phyloP scores from a whole-genome alignment of 2,329 filamentous ascomycete genomes.

The Alternaria arbusti region DNA sequence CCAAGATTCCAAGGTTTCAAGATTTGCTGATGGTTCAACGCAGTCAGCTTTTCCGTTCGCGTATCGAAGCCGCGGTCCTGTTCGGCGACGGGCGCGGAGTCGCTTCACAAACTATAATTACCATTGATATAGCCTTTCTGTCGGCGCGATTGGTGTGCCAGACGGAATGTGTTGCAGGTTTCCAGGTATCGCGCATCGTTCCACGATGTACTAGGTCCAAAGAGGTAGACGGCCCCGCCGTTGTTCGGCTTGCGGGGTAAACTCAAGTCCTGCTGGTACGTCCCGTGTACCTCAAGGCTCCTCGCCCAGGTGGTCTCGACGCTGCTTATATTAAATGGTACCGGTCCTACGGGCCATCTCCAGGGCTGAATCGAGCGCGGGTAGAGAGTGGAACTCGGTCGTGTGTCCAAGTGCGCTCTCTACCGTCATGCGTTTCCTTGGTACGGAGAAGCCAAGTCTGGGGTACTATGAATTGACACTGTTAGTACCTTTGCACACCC shows the following conservation, averaged over 20 bases:
- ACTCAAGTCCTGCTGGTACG: neutral
- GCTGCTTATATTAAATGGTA: conserved; percentile 1
- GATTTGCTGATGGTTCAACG: neutral
- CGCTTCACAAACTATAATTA: neutral
- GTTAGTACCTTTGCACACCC: neutral
- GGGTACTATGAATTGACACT: conserved; percentile 8
- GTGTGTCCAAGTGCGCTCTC: neutral
- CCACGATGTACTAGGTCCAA: conserved; percentile 7
- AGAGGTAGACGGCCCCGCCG: neutral
- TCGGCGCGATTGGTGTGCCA: conserved; percentile 1
- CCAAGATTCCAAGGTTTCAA: neutral
- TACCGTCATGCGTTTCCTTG: neutral
- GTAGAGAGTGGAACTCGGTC: neutral
- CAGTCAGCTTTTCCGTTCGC: conserved; percentile 8
- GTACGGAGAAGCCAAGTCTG: conserved; percentile 3
- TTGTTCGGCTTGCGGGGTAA: conserved; percentile 5
- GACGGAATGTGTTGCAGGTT: neutral
- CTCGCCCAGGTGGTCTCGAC: neutral
- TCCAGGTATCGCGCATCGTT: conserved; percentile 2
- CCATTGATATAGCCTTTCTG: neutral
- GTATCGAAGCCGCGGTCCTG: neutral
- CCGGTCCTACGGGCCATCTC: neutral
- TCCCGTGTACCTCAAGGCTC: neutral
- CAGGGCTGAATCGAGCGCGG: neutral
- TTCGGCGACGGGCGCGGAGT: neutral